phyloP scores from a whole-genome alignment of 2,329 filamentous ascomycete genomes.

The Nemania sp. region DNA sequence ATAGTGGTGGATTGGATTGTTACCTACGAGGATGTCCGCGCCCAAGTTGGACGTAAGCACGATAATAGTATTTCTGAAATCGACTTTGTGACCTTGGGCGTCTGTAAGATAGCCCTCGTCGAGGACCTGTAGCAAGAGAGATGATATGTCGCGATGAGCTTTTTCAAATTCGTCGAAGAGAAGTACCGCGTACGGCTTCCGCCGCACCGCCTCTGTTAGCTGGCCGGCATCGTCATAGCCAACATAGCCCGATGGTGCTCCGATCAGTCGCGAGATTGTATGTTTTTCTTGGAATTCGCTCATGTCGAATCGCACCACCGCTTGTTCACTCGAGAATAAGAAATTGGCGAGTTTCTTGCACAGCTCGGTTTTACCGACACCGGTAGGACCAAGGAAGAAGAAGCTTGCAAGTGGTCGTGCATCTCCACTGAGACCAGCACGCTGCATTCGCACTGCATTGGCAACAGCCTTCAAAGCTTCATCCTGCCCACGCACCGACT shows the following conservation, averaged over 20 bases:
- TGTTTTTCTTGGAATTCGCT: conserved; percentile 97
- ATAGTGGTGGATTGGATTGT: conserved; percentile 66
- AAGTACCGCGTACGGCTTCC: conserved; percentile 93
- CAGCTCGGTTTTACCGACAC: conserved; percentile 95
- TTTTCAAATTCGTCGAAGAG: conserved; percentile 99
- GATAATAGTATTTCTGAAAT: conserved; percentile 95
- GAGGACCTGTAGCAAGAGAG: conserved; percentile 87
- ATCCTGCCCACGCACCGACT: conserved; percentile 88
- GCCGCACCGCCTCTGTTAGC: conserved; percentile 89
- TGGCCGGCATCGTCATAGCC: conserved; percentile 97
- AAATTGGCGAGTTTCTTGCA: conserved; percentile 95
- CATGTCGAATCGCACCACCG: conserved; percentile 96
- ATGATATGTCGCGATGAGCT: conserved; percentile 91
- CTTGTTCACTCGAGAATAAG: conserved; percentile 88
- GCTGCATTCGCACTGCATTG: conserved; percentile 90
- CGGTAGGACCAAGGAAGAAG: conserved; percentile 96
- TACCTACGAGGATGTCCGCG: conserved; percentile 84
- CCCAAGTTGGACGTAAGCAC: conserved; percentile 95
- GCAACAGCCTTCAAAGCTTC: conserved; percentile 90
- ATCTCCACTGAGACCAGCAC: conserved; percentile 87
- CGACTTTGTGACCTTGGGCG: conserved; percentile 92
- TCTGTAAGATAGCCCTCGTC: conserved; percentile 97
- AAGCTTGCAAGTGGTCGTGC: conserved; percentile 91
- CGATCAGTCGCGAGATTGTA: conserved; percentile 89
- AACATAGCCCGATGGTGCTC: conserved; percentile 90